Percentiles rank a stretch among this genome's conserved stretches.
Evolutionary conservation across 345 rosid species (phyloP).

Genomic region (Citrus trifoliata): DNA sequence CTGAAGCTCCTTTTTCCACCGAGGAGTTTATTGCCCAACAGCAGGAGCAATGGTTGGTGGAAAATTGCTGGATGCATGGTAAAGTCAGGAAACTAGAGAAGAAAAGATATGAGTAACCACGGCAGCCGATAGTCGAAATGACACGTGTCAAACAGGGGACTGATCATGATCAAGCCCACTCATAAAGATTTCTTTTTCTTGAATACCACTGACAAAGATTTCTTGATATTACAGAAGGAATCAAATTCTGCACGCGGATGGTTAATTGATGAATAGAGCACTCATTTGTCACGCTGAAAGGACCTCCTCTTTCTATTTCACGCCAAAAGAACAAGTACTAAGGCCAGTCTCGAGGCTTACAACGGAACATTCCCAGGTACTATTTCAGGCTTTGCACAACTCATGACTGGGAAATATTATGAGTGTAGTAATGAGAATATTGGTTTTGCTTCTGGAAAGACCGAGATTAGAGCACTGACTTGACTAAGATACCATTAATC

Average conservation of each 20-base stretch:
- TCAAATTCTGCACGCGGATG: constrained; percentile 29
- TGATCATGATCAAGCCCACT: not conserved
- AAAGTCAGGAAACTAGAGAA: not conserved
- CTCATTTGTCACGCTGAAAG: not conserved
- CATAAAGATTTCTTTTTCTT: not conserved
- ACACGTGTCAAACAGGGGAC: constrained; percentile 8
- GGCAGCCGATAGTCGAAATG: constrained; percentile 1
- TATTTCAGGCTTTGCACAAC: not conserved
- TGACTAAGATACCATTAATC: not conserved
- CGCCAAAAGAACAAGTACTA: not conserved
- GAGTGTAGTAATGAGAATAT: not conserved
- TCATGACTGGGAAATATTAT: not conserved
- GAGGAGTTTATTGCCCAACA: not conserved
- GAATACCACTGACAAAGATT: not conserved
- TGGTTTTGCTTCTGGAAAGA: not conserved
- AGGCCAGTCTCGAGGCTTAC: not conserved
- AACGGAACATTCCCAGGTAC: not conserved
- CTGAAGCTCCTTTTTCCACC: not conserved
- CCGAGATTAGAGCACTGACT: not conserved
- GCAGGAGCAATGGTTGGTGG: constrained; percentile 17
- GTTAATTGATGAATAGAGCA: constrained; percentile 7
- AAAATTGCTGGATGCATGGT: not conserved
- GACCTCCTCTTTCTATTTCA: constrained; percentile 11
- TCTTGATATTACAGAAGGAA: constrained; percentile 17
- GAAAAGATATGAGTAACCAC: not conserved